These are phyloP conservation scores for Gaeumannomyces sp. DNA, from an alignment of 2,329 filamentous ascomycete species.

Conservation along the genomic window DNA sequence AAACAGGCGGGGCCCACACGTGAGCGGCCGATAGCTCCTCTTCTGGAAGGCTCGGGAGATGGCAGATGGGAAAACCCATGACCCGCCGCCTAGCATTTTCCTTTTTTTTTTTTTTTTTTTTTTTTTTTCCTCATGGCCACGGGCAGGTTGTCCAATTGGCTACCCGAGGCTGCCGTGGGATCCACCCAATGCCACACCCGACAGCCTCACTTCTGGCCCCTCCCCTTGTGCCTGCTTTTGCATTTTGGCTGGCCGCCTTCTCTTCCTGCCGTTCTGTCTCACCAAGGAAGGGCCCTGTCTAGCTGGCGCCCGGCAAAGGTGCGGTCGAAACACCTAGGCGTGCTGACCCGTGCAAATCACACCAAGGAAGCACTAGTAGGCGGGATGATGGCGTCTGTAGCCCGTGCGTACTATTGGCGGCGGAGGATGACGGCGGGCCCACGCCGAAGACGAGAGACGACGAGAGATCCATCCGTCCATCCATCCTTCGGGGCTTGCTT, in stretches of 20 bases:
- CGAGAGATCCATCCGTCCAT: no score
- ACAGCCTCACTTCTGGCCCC: not conserved
- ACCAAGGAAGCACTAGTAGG: not conserved
- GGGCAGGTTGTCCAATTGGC: conserved; percentile 3
- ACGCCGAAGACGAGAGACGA: not conserved
- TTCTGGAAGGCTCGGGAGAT: not conserved
- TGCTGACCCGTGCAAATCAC: not conserved
- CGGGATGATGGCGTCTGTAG: no score
- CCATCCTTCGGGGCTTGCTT: not conserved
- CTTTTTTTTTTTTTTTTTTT: not conserved
- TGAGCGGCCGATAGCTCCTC: not conserved
- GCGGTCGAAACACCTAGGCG: not conserved
- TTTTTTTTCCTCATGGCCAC: not conserved
- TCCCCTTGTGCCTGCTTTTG: no score
- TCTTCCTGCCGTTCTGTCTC: not conserved
- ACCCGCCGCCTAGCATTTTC: not conserved
- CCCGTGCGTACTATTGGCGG: not conserved
- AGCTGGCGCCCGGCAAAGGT: not conserved
- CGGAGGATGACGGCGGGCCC: no score
- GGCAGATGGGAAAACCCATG: not conserved
- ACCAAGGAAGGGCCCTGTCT: not conserved
- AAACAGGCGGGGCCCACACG: not conserved
- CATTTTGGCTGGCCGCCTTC: not conserved
- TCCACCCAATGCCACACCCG: not conserved
- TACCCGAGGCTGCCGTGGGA: not conserved